Conservation (phyloP, 106 monocot species). For the Phalaenopsis equestris region DNA sequence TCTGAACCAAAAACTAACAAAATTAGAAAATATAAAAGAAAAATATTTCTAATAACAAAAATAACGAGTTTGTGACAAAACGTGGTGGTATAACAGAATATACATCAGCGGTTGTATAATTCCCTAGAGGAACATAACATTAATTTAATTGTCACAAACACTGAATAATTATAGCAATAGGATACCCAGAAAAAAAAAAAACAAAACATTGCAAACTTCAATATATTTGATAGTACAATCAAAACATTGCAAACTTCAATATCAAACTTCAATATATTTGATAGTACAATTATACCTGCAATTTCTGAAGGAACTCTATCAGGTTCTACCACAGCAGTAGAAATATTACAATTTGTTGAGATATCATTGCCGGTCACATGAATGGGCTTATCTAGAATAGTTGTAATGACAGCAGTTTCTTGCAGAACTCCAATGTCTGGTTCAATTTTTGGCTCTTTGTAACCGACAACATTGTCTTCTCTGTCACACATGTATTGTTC, state of each 20-base stretch:
- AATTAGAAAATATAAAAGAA: no score
- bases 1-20: no score
- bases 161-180: neutral
- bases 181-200: neutral
- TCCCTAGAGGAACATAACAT: no score
- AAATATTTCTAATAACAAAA: no score
- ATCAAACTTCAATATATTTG: neutral
- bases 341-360: constrained; percentile 9
- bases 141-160: neutral
- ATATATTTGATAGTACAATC: neutral
- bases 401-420: neutral
- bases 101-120: no score
- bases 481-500: constrained; percentile 11
- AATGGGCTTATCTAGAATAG: neutral
- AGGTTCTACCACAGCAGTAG: constrained; percentile 25
- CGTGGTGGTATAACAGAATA: no score
- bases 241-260: neutral
- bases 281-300: constrained; percentile 7
- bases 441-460: constrained; percentile 29
- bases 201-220: neutral
- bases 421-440: neutral
- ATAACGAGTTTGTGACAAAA: no score
- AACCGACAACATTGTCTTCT: neutral
- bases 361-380: neutral
- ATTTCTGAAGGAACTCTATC: neutral